Evolutionary conservation across 2,329 filamentous ascomycete genomes (phyloP), one percentile per base, ranked within the genome.

Genomic region (Lasiodiplodia sp.): DNA sequence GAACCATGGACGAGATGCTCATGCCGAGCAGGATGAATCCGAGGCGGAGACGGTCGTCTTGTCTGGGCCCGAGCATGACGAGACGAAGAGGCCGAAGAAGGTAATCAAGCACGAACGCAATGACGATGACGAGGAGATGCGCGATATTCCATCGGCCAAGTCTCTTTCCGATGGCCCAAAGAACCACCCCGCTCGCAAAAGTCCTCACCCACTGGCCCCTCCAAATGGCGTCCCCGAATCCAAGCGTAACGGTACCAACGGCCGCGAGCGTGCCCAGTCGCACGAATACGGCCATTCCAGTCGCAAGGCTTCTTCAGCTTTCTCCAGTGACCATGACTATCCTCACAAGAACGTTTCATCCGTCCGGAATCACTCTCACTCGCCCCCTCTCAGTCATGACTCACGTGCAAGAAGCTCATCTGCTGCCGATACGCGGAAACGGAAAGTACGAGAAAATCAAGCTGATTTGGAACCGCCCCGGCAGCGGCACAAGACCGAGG

Each of bases 31-130:
- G 66, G 80, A 79, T 71, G 81, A 83, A 71, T 84, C 82, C 18
- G 83, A 85, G 75, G 83, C 83, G 64, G 83, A 85, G 75, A 85
- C 83, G 38, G 79, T 84, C 69, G 82, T 85, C 47, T 78, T 83
- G 60, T 80, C 77, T n/a, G 66, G 66, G 12, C 37, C 67, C 40
- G 58, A 68, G 62, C 62, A 68, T 34, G 66, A 68, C 16, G 66
- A 68, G 56, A 44, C 57, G 56, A 56, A 58, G 49, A 68, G 57
- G 66, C 66, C 66, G 37, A 71, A 72, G 71, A 79, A 79, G 74
- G 69, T 75, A 71, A 79, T 81, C 75, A 81, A 81, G 74, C 77
- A 74, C 31, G 80, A 81, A 73, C 75, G 76, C 72, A 73, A 71
- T 70, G 77, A 79, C 67, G 75, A 77, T 69, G 72, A 74, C 56